Base-by-base conservation (phyloP, 164 flowering plant species). In the Buxus sempervirens region DNA sequence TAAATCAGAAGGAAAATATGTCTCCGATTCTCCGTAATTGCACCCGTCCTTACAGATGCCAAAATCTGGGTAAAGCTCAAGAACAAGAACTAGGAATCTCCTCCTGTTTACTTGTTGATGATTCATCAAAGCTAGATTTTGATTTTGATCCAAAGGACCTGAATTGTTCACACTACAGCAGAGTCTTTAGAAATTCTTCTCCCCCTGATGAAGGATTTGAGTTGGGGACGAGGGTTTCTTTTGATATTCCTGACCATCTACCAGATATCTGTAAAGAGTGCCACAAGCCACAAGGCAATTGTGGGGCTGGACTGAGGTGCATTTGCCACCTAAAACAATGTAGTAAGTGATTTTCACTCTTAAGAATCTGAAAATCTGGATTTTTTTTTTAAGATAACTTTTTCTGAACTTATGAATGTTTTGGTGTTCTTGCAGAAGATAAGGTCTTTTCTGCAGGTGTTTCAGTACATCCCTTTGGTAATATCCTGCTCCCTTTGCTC, bases 301-400 rank as follows among this genome's bases (percentile, higher is more conserved):
- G 88, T 69, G 87, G 87, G 2, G 77, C 73, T 60, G 93, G 87
- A 14, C 73, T 86, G 69, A 84, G 75, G 71, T 84, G 92, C 77
- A 63, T 85, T 63, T 88, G 89, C 77, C 81, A 83, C 64, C 81
- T 83, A 16, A 76, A 72, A 60, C 72, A 80, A 59, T 84, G 88
- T 54, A 88, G 88, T 86, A 78, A 81, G 90, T 80, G 36, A 36
- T 62, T 6, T 0, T 0, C 10, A 27, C 16, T 32, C 1, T 15
- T 22, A 14, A 8, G 16, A 41, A 27, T 18, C 24, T 6, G 22
- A 59, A 13, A n/a, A 19, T 48, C 4, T 26, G 10, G 62, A 21
- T 49, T 10, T 21, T 27, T 24, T 19, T 1, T 21, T 72, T n/a
- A n/a, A n/a, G n/a, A n/a, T n/a, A n/a, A n/a, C n/a, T 19, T 24